A percentile compares a stretch with the other conserved stretches of the same genome.
Evolutionary conservation across 2,329 filamentous ascomycete genomes (phyloP).

Genomic region (Phoma herbarum): DNA sequence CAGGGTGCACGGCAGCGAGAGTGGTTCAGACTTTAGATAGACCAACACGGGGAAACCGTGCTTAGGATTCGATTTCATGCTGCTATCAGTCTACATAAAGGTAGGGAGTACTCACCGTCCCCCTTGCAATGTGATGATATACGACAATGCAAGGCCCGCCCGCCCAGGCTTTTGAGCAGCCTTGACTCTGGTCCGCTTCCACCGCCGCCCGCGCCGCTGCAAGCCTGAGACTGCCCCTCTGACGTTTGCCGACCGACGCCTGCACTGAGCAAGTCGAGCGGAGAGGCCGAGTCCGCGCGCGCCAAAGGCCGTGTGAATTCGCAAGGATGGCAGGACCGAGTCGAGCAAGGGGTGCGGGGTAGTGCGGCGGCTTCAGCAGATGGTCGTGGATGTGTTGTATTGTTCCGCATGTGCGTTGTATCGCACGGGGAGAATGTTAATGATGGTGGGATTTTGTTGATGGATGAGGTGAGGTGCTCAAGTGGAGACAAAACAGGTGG

Average conservation of each 20-base stretch:
- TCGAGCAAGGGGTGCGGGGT: not conserved
- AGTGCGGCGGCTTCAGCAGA: not conserved
- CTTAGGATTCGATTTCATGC: not conserved
- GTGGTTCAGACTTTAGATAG: not conserved
- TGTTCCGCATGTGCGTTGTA: not conserved
- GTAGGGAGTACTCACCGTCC: not conserved
- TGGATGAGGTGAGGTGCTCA: not conserved
- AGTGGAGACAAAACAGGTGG: not conserved
- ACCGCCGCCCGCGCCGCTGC: not conserved
- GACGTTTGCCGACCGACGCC: not conserved
- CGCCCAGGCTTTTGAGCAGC: conserved; percentile 11
- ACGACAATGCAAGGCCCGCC: conserved; percentile 2
- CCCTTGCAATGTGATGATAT: not conserved
- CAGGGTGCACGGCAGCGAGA: not conserved
- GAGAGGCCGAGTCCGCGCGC: not conserved
- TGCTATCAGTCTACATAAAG: not conserved
- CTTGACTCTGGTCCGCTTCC: not conserved
- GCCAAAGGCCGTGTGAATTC: not conserved
- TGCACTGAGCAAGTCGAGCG: not conserved
- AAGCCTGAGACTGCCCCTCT: conserved; percentile 2
- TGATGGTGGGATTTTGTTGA: not conserved
- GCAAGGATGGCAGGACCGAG: not conserved
- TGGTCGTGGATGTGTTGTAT: not conserved
- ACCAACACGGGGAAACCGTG: not conserved
- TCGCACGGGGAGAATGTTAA: not conserved